Percentiles rank a stretch among this genome's conserved stretches.
Evolutionary conservation across 257 asterid genomes (phyloP).

Genomic region (Scutellaria barbata): DNA sequence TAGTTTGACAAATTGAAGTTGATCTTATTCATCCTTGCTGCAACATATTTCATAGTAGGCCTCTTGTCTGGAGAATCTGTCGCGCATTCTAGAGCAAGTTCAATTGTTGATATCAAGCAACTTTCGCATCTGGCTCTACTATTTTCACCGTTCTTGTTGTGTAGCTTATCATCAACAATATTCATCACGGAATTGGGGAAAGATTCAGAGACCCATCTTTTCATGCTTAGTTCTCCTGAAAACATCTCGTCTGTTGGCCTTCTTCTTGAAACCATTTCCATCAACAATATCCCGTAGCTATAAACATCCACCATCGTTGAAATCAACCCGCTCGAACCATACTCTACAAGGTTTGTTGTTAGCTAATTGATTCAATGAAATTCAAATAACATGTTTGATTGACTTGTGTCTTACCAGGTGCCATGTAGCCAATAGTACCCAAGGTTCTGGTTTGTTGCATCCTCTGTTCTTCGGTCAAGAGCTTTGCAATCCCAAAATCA

Average conservation of each 20-base stretch:
- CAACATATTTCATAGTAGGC: slow-evolving; percentile 6
- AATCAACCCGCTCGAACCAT: slow-evolving; percentile 30
- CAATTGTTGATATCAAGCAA: not conserved
- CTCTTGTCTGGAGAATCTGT: not conserved
- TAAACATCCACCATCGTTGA: slow-evolving; percentile 31
- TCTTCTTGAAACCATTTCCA: slow-evolving; percentile 29
- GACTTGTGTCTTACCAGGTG: slow-evolving; percentile 7
- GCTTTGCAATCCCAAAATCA: slow-evolving; percentile 31
- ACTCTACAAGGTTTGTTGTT: not conserved
- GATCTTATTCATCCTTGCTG: not conserved
- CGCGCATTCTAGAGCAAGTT: slow-evolving; percentile 8
- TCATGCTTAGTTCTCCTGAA: slow-evolving; percentile 26
- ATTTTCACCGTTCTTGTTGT: not conserved
- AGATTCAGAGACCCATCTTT: slow-evolving; percentile 25
- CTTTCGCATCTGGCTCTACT: not conserved
- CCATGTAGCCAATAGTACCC: slow-evolving; percentile 30
- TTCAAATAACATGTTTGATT: not conserved
- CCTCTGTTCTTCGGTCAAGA: slow-evolving; percentile 12
- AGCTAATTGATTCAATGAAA: not conserved
- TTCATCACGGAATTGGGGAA: not conserved
- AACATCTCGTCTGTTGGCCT: slow-evolving; percentile 32
- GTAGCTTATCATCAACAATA: slow-evolving; percentile 7
- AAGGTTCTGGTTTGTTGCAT: slow-evolving; percentile 22
- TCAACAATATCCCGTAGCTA: slow-evolving; percentile 34
- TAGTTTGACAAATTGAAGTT: not conserved